These are phyloP conservation scores for Podospora fimiseda DNA, from an alignment of 495 filamentous ascomycete genomes.

Conservation along the genomic window DNA sequence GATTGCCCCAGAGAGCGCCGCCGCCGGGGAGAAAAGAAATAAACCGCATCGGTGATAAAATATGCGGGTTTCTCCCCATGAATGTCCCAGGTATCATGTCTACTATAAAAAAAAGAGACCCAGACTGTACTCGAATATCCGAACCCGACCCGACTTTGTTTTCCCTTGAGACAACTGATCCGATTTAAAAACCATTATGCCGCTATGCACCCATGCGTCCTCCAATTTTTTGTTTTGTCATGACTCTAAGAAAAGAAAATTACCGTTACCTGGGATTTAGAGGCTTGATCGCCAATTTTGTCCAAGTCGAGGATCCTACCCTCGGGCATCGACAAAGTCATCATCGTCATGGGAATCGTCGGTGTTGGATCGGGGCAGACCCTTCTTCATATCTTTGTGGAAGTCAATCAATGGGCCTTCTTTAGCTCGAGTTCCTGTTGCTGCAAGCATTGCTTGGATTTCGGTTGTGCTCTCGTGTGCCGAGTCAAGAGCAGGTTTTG, in stretches of 20 bases:
- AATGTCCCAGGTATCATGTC: slow-evolving; percentile 7
- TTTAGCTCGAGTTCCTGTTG: slow-evolving; percentile 33
- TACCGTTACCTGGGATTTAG: neutral
- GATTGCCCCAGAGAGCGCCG: slow-evolving; percentile 6
- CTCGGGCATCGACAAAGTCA: slow-evolving; percentile 30
- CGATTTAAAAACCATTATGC: neutral
- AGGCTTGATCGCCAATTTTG: neutral
- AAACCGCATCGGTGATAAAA: slow-evolving; percentile 8
- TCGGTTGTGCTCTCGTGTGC: slow-evolving; percentile 29
- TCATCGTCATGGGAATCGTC: slow-evolving; percentile 28
- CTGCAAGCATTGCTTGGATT: slow-evolving; percentile 33
- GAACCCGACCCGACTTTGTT: neutral
- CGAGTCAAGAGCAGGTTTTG: slow-evolving; percentile 15
- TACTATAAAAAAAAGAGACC: slow-evolving; percentile 2
- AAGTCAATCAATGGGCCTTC: slow-evolving; percentile 44
- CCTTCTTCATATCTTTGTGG: slow-evolving; percentile 41
- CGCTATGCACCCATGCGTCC: neutral
- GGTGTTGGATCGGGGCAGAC: slow-evolving; percentile 29
- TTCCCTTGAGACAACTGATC: neutral
- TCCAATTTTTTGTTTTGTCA: neutral
- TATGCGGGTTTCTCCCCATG: slow-evolving; percentile 1
- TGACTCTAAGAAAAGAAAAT: neutral
- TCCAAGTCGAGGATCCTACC: neutral
- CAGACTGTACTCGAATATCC: neutral
- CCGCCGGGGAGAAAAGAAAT: slow-evolving; percentile 1